phyloP scores from a whole-genome alignment of 148 eudicot species.

The Vaccinium myrtillus region DNA sequence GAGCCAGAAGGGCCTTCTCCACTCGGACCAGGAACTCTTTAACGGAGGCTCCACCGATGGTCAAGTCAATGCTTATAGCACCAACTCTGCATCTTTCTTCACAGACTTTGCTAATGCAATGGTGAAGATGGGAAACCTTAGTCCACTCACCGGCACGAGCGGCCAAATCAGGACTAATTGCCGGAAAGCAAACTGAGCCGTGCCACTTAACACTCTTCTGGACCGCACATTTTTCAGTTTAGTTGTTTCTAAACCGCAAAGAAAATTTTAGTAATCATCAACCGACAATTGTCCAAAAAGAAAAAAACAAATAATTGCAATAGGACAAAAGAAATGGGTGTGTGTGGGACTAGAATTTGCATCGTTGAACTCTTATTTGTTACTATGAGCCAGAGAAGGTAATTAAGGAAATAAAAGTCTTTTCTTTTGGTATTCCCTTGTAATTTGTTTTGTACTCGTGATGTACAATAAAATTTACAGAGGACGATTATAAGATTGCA shows the following conservation, averaged over 20 bases:
- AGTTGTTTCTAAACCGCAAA: neutral
- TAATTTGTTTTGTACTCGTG: neutral
- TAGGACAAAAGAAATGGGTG: too few species aligned
- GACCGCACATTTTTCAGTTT: neutral
- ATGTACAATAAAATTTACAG: neutral
- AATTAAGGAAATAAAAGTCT: neutral
- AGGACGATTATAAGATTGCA: neutral
- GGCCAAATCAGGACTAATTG: constrained; percentile 69
- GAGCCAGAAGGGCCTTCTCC: constrained; percentile 47
- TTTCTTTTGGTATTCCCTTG: neutral
- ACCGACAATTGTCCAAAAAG: too few species aligned
- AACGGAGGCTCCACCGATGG: constrained; percentile 52
- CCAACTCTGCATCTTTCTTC: constrained; percentile 42
- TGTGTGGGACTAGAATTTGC: neutral
- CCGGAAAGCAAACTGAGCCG: constrained; percentile 40
- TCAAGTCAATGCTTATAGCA: constrained; percentile 39
- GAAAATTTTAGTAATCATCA: neutral
- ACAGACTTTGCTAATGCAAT: constrained; percentile 56
- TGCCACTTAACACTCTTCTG: neutral
- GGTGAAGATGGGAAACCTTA: constrained; percentile 64
- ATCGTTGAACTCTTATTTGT: neutral
- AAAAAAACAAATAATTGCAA: too few species aligned
- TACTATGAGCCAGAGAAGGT: neutral
- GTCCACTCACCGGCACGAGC: constrained; percentile 53
- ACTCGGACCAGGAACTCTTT: constrained; percentile 65